These are phyloP conservation scores for Cyclotella choctawhatcheeana DNA, from an alignment of 108 stramenopile species.

Conservation along the genomic window DNA sequence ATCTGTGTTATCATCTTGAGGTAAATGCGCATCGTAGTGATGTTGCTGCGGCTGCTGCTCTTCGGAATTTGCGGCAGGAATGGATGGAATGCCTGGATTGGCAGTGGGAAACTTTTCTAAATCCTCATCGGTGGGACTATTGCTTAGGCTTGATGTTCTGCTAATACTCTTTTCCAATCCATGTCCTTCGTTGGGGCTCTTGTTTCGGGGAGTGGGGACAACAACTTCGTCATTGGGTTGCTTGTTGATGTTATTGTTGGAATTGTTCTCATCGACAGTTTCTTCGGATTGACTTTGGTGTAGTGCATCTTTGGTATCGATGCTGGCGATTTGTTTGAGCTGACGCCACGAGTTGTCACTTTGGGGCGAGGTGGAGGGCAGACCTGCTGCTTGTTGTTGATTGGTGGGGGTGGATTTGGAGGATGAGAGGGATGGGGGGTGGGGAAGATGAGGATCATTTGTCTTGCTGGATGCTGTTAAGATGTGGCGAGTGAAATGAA, in stretches of 20 bases:
- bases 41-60: neutral
- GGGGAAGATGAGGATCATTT: neutral
- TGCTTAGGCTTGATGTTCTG: neutral
- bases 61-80: neutral
- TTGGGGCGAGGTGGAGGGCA: neutral
- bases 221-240: neutral
- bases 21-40: neutral
- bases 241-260: neutral
- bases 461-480: conserved; percentile 1
- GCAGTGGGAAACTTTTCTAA: neutral
- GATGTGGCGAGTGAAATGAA: neutral
- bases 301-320: conserved; percentile 10
- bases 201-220: neutral
- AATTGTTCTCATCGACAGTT: neutral
- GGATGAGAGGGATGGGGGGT: conserved; percentile 1
- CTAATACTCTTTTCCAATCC: conserved; percentile 6
- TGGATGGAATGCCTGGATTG: too few relatives aligned
- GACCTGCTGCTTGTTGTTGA: neutral
- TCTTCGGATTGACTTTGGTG: conserved; percentile 9
- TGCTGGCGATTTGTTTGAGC: conserved; percentile 21
- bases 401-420: conserved; percentile 1
- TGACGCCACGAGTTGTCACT: conserved; percentile 17
- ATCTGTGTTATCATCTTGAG: too few relatives aligned
- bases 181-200: conserved; percentile 9
- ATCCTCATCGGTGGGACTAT: conserved; percentile 13